These are phyloP conservation scores for Dionaea muscipula DNA, from an alignment of 179 eudicot species.

Conservation along the genomic window DNA sequence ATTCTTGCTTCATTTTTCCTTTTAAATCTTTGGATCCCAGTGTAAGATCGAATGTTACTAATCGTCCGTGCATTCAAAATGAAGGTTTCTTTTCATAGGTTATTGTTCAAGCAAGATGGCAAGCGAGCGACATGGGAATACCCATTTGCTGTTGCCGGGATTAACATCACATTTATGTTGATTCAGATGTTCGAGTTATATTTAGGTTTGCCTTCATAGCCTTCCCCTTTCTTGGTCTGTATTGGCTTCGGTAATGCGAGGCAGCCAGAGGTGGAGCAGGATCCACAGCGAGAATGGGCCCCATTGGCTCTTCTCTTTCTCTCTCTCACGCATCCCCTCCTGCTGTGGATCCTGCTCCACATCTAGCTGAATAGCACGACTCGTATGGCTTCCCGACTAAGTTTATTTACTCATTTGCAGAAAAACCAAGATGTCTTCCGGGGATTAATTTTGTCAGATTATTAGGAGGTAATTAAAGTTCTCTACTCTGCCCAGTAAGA, in stretches of 20 bases:
- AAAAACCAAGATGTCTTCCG: conserved; percentile 53
- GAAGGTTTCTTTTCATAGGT: conserved; percentile 61
- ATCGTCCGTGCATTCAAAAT: conserved; percentile 26
- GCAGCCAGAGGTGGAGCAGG: no score
- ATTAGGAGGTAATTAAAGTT: conserved; percentile 59
- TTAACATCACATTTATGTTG: conserved; percentile 66
- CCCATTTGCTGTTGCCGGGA: conserved; percentile 84
- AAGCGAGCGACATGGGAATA: conserved; percentile 74
- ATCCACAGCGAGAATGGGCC: no score
- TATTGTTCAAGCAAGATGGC: conserved; percentile 67
- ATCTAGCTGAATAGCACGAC: no score
- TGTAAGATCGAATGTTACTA: conserved; percentile 22
- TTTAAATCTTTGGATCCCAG: no score
- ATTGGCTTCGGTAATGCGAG: no score
- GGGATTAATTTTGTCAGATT: conserved; percentile 57
- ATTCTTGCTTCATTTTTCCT: no score
- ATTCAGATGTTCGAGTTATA: conserved; percentile 63
- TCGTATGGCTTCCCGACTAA: no score
- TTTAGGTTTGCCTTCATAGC: conserved; percentile 43
- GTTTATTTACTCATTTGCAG: conserved; percentile 28
- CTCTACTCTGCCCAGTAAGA: neutral
- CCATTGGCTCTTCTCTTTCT: no score
- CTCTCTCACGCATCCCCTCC: no score
- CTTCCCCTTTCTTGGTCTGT: no score
- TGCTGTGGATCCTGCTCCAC: no score